Conservation (phyloP, 306 rosid species). For the Cotoneaster glaucophyllus region DNA sequence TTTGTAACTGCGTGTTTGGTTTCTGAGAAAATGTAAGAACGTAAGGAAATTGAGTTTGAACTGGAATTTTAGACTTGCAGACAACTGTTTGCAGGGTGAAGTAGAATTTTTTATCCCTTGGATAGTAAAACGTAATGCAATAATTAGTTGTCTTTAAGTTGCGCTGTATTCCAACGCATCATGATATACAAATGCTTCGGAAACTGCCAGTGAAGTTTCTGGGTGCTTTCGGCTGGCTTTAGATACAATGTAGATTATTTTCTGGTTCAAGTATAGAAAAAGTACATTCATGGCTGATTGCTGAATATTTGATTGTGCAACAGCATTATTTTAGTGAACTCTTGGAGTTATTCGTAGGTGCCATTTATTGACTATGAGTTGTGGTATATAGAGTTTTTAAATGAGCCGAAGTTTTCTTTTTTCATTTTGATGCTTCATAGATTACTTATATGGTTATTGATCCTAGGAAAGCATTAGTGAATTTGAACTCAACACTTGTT, state of each 20-base stretch:
- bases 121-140: background rate
- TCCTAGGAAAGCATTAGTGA: background rate
- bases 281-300: background rate
- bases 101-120: background rate
- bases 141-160: slow-evolving; percentile 1
- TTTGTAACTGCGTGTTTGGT: background rate
- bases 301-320: background rate
- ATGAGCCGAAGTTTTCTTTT: background rate
- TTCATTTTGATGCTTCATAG: background rate
- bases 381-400: background rate
- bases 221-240: background rate
- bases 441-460: slow-evolving; percentile 7
- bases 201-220: slow-evolving; percentile 4
- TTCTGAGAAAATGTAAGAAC: too few relatives aligned
- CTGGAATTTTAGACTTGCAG: background rate
- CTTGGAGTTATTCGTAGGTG: background rate
- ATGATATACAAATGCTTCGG: background rate
- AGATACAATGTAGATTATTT: slow-evolving; percentile 5
- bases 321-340: background rate
- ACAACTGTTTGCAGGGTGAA: background rate
- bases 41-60: background rate
- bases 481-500: background rate
- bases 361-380: background rate
- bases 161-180: background rate
- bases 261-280: background rate